Percentiles rank a stretch among this genome's conserved stretches.
Conservation (phyloP, 495 filamentous ascomycete genomes). For the Clavariopsis aquatica region DNA sequence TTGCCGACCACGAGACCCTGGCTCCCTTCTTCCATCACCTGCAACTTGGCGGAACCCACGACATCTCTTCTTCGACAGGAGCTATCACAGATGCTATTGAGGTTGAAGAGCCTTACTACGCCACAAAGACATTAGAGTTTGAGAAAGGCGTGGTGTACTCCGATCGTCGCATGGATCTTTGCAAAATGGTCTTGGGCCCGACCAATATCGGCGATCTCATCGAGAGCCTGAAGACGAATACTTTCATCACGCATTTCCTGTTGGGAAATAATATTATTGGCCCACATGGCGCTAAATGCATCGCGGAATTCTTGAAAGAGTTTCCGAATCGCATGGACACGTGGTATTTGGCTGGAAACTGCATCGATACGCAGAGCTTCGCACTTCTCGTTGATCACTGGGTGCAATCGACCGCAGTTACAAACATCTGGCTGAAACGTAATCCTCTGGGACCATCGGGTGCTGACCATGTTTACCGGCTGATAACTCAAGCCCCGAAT, state of each 20-base stretch:
- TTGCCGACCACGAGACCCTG: constrained; percentile 33
- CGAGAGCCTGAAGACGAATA: constrained; percentile 42
- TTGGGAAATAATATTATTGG: constrained; percentile 52
- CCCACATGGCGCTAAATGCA: constrained; percentile 44
- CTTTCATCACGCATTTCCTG: constrained; percentile 47
- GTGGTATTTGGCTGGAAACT: constrained; percentile 51
- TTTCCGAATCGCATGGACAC: constrained; percentile 48
- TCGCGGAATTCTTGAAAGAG: constrained; percentile 43
- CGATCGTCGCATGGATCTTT: constrained; percentile 43
- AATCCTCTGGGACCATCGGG: constrained; percentile 46
- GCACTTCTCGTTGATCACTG: constrained; percentile 41
- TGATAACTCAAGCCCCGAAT: constrained; percentile 42
- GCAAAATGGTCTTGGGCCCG: constrained; percentile 48
- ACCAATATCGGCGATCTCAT: constrained; percentile 45
- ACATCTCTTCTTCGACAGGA: constrained; percentile 9
- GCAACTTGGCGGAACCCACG: constrained; percentile 19
- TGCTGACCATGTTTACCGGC: constrained; percentile 35
- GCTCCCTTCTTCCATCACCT: constrained; percentile 41
- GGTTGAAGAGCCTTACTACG: constrained; percentile 36
- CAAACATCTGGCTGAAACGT: constrained; percentile 52
- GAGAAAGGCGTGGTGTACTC: constrained; percentile 42
- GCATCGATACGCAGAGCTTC: constrained; percentile 43
- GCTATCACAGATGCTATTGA: constrained; percentile 16
- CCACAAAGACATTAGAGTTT: constrained; percentile 39
- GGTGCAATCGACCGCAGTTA: constrained; percentile 41